These are phyloP conservation scores for Ramaria sp. DNA, from an alignment of 768 basidiomycete genomes.

Conservation along the genomic window DNA sequence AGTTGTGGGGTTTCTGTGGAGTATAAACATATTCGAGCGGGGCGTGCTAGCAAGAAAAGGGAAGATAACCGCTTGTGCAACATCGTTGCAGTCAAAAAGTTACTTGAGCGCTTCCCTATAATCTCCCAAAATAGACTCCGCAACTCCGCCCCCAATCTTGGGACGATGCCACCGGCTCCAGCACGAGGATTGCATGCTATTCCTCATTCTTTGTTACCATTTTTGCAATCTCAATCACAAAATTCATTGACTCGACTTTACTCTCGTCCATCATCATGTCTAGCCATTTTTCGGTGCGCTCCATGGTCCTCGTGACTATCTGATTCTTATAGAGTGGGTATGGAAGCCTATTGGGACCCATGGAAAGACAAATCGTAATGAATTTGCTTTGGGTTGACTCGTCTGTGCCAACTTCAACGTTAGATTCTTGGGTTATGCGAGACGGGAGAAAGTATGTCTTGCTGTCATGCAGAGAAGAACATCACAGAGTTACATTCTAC, in stretches of 20 bases:
- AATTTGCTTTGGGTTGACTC: constrained; percentile 83
- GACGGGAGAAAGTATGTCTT: constrained; percentile 57
- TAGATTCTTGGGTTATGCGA: constrained; percentile 66
- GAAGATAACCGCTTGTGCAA: neutral
- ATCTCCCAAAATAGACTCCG: too few species aligned
- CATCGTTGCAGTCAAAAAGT: too few species aligned
- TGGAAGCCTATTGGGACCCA: constrained; percentile 56
- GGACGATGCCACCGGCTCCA: neutral
- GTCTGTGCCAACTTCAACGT: constrained; percentile 50
- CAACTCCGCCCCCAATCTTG: neutral
- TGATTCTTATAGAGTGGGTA: neutral
- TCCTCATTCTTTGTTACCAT: constrained; percentile 64
- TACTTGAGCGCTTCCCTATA: too few species aligned
- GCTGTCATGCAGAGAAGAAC: neutral
- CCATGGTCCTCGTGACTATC: neutral
- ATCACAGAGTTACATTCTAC: constrained; percentile 7
- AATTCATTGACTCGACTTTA: constrained; percentile 70
- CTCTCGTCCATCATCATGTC: constrained; percentile 76
- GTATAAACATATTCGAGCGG: neutral
- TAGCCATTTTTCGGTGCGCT: constrained; percentile 76
- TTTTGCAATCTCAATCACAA: constrained; percentile 73
- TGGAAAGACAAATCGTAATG: constrained; percentile 82
- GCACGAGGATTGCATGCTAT: neutral
- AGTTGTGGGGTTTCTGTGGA: neutral
- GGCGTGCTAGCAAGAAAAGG: neutral